Conservation (phyloP, 331 rosid genomes). For the Acacia concinna region DNA sequence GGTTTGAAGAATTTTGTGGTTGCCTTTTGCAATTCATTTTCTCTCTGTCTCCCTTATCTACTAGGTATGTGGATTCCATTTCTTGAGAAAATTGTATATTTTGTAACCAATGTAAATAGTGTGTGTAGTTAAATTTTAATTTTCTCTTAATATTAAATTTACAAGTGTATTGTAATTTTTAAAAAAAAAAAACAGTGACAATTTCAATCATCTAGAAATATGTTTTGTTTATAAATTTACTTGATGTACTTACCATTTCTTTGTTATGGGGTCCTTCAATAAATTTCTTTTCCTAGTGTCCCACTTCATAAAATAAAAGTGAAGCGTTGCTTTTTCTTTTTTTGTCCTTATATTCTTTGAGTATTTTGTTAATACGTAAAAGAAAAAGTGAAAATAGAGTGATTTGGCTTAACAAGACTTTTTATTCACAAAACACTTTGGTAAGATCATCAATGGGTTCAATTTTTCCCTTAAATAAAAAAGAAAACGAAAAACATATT, state of each 20-base stretch:
- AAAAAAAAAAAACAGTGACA: neutral
- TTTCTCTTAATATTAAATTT: neutral
- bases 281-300: too few species aligned
- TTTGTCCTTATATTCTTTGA: too few species aligned
- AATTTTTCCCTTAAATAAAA: too few species aligned
- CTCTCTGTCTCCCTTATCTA: conserved; percentile 28
- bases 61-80: neutral
- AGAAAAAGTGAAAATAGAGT: too few species aligned
- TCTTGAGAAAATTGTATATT: neutral
- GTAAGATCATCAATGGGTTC: too few species aligned
- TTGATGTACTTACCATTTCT: neutral
- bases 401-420: too few species aligned
- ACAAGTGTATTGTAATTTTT: neutral
- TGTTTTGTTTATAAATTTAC: neutral
- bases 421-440: too few species aligned
- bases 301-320: too few species aligned
- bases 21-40: neutral
- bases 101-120: neutral
- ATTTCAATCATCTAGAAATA: neutral
- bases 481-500: too few species aligned
- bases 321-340: too few species aligned
- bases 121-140: neutral
- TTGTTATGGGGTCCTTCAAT: neutral
- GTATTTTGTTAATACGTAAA: too few species aligned
- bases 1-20: conserved; percentile 6